These are phyloP conservation scores for Trypanosoma vivax DNA, from an alignment of 208 protist species.

Conservation along the genomic window DNA sequence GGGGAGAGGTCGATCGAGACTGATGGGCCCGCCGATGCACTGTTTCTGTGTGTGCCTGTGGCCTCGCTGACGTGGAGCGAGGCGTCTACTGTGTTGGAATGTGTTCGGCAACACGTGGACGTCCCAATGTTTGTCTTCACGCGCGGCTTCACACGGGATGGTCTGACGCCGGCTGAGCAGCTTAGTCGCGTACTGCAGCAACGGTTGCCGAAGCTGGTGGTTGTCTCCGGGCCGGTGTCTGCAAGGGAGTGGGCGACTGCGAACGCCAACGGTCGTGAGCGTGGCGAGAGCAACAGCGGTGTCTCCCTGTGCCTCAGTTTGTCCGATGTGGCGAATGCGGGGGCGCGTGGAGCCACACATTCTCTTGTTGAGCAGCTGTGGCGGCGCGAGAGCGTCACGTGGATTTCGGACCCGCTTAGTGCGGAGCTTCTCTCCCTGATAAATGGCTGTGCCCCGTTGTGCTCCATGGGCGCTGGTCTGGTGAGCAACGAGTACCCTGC, in stretches of 20 bases:
- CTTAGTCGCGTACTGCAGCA: background rate
- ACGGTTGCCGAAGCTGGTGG: constrained; percentile 24
- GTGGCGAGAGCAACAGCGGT: constrained; percentile 16
- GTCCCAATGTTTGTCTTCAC: constrained; percentile 15
- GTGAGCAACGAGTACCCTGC: constrained; percentile 75
- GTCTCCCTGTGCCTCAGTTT: constrained; percentile 38
- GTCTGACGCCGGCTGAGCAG: constrained; percentile 11
- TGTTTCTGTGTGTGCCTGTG: constrained; percentile 19
- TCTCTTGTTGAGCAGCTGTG: constrained; percentile 25
- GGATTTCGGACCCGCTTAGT: constrained; percentile 21
- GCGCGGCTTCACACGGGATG: constrained; percentile 15
- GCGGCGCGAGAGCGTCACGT: constrained; percentile 56
- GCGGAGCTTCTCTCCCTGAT: constrained; percentile 51
- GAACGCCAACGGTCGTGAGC: background rate
- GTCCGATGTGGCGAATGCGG: constrained; percentile 10
- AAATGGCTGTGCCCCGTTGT: constrained; percentile 68
- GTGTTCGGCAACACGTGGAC: constrained; percentile 9
- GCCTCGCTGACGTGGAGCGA: constrained; percentile 14
- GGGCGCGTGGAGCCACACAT: constrained; percentile 8
- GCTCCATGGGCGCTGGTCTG: constrained; percentile 75
- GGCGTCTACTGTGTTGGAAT: background rate
- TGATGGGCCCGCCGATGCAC: constrained; percentile 10
- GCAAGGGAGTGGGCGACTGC: constrained; percentile 60
- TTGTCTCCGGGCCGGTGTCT: constrained; percentile 56
- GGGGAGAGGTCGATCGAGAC: constrained; percentile 6